Evolutionary conservation across 2,329 filamentous ascomycete genomes (phyloP), one percentile per base, ranked within the genome.

Genomic region (Aspergillus sp.): DNA sequence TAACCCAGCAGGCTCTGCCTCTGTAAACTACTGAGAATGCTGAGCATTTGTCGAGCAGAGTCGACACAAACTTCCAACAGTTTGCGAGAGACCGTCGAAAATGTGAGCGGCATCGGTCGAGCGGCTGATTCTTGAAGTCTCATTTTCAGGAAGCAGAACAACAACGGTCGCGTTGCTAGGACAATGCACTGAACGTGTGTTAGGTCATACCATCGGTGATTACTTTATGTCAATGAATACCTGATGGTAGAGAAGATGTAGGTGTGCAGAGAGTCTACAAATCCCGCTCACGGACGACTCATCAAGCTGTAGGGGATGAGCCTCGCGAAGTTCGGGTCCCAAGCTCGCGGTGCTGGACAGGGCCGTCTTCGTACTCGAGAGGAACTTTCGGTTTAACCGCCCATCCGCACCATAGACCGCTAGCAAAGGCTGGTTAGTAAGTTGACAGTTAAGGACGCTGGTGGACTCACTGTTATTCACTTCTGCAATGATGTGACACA

Each of bases 1-100:
- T 59, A 65, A 80, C 78, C 78, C 2, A 80, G 66, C 16, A 81
- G 68, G 5, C 72, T 73, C 57, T 81, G 77, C 11, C 68, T 66
- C 57, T 76, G 72, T 20, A 81, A 63, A 34, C 68, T 71, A 49
- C 68, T 68, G 2, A 81, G 71, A 20, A 81, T 72, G 17, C 57
- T 63, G 17, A 78, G 54, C 14, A 76, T 75, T 34, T 77, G 73
- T 31, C 74, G 70, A 3, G 74, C 68, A 2, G 75, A 76, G 23
- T 77, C 75, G 21, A 76, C 60, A 49, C 74, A 75, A 62, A 76
- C 72, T 46, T 71, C 67, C 4, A 76, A 61, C 48, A 77, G 55
- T 25, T 67, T 68, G 21, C 66, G 63, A 10, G 73, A 71, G 16
- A 70, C 76, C 5, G 62, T 61, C 0, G 74, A 76, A 1, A 68